These are phyloP conservation scores for Violaceomyces palustris DNA, from an alignment of 1,284 basidiomycete species.

Conservation along the genomic window DNA sequence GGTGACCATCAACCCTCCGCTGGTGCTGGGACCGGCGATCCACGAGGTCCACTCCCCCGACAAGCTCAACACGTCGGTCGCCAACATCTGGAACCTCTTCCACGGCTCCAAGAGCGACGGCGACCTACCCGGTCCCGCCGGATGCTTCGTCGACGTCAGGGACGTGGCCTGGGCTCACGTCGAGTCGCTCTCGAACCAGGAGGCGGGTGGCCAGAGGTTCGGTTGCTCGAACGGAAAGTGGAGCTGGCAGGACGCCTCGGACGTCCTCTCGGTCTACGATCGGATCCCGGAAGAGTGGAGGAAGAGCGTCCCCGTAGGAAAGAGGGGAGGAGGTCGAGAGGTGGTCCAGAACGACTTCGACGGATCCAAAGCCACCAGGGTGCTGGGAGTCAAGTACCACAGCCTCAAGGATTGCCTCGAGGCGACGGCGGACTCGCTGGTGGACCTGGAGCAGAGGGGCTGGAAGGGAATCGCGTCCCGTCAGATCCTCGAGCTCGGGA, in stretches of 20 bases:
- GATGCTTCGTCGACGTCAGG: conserved; percentile 62
- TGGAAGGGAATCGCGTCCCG: conserved; percentile 32
- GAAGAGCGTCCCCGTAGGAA: conserved; percentile 35
- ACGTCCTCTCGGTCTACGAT: conserved; percentile 32
- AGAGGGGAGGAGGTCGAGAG: conserved; percentile 18
- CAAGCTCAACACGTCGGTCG: conserved; percentile 60
- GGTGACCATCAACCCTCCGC: conserved; percentile 34
- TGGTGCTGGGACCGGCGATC: conserved; percentile 55
- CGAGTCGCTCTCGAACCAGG: conserved; percentile 58
- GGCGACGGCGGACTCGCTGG: conserved; percentile 24
- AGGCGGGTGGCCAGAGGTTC: conserved; percentile 63
- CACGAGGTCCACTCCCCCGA: conserved; percentile 58
- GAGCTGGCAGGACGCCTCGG: conserved; percentile 31
- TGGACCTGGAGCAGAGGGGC: conserved; percentile 35
- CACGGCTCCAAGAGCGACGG: conserved; percentile 53
- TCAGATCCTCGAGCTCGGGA: conserved; percentile 15
- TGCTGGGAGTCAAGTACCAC: conserved; percentile 58
- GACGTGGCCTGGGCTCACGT: conserved; percentile 63
- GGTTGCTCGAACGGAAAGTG: conserved; percentile 37
- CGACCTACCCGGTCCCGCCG: conserved; percentile 34
- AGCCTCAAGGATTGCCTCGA: conserved; percentile 54
- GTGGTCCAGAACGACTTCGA: conserved; percentile 41
- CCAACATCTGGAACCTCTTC: conserved; percentile 53
- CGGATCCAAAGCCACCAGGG: conserved; percentile 54
- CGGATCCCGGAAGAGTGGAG: conserved; percentile 31